phyloP scores from a whole-genome alignment of 805 yeast species.

The Myxozyma neotropica region DNA sequence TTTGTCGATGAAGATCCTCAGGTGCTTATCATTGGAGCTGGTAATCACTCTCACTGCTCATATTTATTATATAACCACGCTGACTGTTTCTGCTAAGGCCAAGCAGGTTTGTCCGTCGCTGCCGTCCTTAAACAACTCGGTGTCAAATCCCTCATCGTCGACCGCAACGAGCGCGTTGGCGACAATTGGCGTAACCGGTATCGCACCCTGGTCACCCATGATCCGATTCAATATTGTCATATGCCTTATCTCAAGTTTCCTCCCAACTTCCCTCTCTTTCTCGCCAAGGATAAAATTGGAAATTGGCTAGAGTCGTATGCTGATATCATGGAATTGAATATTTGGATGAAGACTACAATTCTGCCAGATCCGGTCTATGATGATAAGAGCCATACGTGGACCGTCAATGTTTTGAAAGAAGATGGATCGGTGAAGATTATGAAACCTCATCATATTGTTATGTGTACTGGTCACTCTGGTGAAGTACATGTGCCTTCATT shows the following conservation, averaged over 20 bases:
- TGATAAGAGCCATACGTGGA: slow-evolving; percentile 4
- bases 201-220: slow-evolving; percentile 50
- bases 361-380: slow-evolving; percentile 36
- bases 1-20: slow-evolving; percentile 36
- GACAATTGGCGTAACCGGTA: slow-evolving; percentile 54
- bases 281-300: slow-evolving; percentile 52
- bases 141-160: slow-evolving; percentile 47
- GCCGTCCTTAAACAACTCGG: slow-evolving; percentile 50
- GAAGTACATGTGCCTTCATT: slow-evolving; percentile 47
- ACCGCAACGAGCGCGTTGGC: slow-evolving; percentile 46
- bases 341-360: slow-evolving; percentile 38
- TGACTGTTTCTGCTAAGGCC: slow-evolving; percentile 33
- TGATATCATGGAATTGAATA: slow-evolving; percentile 47
- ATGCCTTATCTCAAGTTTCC: slow-evolving; percentile 49
- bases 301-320: slow-evolving; percentile 50
- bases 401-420: background rate
- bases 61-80: background rate
- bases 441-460: slow-evolving; percentile 46
- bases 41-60: slow-evolving; percentile 32
- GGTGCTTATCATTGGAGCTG: slow-evolving; percentile 52
- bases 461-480: slow-evolving; percentile 50
- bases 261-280: slow-evolving; percentile 48
- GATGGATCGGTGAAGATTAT: slow-evolving; percentile 22
- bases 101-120: slow-evolving; percentile 50
- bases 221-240: slow-evolving; percentile 50